Evolutionary conservation across 768 basidiomycete species (phyloP).

Genomic region (Tricholomella constricta): DNA sequence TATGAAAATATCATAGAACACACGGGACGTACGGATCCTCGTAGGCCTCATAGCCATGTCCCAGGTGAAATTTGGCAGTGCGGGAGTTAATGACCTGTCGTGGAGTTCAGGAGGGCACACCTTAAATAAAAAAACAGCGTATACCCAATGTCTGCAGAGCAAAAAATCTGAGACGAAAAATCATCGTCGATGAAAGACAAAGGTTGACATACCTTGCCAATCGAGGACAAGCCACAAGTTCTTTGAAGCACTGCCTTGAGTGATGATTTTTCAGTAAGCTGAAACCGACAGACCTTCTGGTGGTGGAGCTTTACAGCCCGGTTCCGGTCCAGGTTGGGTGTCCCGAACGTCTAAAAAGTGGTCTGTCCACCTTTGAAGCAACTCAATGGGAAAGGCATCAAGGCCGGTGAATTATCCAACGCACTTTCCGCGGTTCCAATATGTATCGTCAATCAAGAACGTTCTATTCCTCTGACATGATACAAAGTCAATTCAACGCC

Average conservation of each 20-base stretch:
- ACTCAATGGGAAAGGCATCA: background rate
- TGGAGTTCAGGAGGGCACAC: background rate
- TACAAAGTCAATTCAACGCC: constrained; percentile 1
- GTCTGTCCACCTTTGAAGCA: constrained; percentile 56
- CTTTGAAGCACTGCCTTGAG: constrained; percentile 31
- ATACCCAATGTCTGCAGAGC: constrained; percentile 62
- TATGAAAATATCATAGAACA: background rate
- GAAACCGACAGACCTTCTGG: constrained; percentile 49
- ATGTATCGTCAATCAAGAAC: constrained; percentile 68
- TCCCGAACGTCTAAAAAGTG: constrained; percentile 58
- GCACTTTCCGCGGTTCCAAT: constrained; percentile 75
- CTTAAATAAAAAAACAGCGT: constrained; percentile 3
- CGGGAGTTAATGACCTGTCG: constrained; percentile 61
- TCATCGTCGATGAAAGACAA: background rate
- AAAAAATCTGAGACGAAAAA: background rate
- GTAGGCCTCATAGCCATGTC: constrained; percentile 58
- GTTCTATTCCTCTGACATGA: constrained; percentile 55
- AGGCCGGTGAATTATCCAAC: constrained; percentile 19
- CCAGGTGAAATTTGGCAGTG: constrained; percentile 67
- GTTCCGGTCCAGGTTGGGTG: constrained; percentile 64
- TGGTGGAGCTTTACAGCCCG: constrained; percentile 61
- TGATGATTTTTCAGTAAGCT: background rate
- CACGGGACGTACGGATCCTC: constrained; percentile 57
- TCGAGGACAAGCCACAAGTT: constrained; percentile 73
- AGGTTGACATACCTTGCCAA: constrained; percentile 52